phyloP scores from a whole-genome alignment of 139 green algal genomes.

The Pseudopediastrum boryanum region DNA sequence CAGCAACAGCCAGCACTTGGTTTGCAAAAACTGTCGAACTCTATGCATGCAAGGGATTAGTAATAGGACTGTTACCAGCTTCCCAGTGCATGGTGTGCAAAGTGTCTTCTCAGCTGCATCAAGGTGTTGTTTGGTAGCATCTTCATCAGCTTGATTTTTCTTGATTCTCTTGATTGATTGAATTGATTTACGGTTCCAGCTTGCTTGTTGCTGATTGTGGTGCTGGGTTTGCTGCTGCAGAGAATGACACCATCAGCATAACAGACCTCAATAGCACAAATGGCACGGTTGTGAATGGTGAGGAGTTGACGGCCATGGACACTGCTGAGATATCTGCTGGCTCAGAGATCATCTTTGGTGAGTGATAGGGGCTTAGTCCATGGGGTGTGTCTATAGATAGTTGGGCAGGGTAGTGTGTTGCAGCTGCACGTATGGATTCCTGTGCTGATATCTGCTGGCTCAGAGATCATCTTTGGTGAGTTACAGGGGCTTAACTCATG shows the following conservation, averaged over 20 bases:
- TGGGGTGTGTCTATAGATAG: neutral
- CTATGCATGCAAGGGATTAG: too few species aligned
- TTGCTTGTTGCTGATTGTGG: neutral
- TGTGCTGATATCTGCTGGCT: neutral
- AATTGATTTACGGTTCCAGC: neutral
- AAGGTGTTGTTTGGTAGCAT: too few species aligned
- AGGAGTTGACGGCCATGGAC: conserved; percentile 45
- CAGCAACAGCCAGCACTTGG: too few species aligned
- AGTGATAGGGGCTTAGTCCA: neutral
- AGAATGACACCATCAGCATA: conserved; percentile 47
- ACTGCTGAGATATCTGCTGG: conserved; percentile 45
- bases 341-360: conserved; percentile 47
- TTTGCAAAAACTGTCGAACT: too few species aligned
- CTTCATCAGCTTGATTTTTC: too few species aligned
- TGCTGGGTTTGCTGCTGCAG: conserved; percentile 8
- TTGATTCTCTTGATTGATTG: neutral
- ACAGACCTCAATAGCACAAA: conserved; percentile 55
- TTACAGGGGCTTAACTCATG: neutral
- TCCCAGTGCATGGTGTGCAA: too few species aligned
- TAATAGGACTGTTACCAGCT: too few species aligned
- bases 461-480: too few species aligned
- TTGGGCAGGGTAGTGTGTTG: neutral
- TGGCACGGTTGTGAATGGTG: conserved; percentile 46
- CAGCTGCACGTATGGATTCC: neutral
- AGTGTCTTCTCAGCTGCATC: too few species aligned